Conservation (phyloP, 208 protist species). For the Wallacemonas sp. region DNA sequence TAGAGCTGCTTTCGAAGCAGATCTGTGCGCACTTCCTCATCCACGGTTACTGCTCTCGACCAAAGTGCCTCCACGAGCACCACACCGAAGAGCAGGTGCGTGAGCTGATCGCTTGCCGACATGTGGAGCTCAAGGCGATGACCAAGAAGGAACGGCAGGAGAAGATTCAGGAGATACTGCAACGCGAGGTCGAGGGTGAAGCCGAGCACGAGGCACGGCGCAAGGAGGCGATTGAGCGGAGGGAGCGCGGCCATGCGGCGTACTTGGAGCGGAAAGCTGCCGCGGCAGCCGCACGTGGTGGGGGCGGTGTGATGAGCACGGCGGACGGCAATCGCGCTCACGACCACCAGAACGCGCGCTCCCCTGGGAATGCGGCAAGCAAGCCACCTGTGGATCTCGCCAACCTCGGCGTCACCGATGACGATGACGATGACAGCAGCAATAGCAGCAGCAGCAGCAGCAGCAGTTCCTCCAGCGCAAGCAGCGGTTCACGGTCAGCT, state of each 20-base stretch:
- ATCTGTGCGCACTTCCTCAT: constrained; percentile 88
- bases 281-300: not conserved
- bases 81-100: constrained; percentile 80
- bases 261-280: constrained; percentile 26
- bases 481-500: not conserved
- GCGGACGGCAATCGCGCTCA: not conserved
- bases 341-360: not conserved
- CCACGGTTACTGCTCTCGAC: constrained; percentile 79
- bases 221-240: constrained; percentile 24
- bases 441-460: constrained; percentile 10
- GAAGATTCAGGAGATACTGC: constrained; percentile 55
- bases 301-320: not conserved
- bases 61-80: constrained; percentile 81
- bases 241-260: constrained; percentile 6
- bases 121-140: constrained; percentile 76
- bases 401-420: constrained; percentile 23
- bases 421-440: constrained; percentile 24
- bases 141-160: constrained; percentile 78
- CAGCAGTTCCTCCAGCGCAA: constrained; percentile 5
- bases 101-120: constrained; percentile 68
- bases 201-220: constrained; percentile 45
- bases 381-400: not conserved
- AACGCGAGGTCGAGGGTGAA: constrained; percentile 59
- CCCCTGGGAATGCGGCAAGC: not conserved
- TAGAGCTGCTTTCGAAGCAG: constrained; percentile 82